These are phyloP conservation scores for Neofusicoccum umdonicola DNA, from an alignment of 2,329 filamentous ascomycete species.

Conservation along the genomic window DNA sequence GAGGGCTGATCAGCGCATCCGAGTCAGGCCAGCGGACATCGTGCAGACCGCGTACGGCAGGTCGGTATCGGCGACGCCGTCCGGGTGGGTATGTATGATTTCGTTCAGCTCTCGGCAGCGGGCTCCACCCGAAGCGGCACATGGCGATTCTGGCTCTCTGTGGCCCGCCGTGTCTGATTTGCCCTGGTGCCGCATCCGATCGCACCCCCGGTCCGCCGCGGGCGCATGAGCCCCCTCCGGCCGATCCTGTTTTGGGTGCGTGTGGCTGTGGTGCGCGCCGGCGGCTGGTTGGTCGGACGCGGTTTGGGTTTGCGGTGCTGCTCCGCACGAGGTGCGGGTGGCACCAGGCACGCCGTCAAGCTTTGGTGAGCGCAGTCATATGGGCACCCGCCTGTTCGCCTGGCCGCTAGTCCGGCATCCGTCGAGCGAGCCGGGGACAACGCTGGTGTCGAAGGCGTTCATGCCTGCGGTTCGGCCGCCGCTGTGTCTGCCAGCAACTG, in stretches of 20 bases:
- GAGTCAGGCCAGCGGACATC: not conserved
- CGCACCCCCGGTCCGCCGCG: not conserved
- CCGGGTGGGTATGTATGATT: no score
- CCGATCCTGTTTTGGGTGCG: not conserved
- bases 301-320: no score
- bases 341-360: not conserved
- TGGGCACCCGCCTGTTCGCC: not conserved
- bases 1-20: not conserved
- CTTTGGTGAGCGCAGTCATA: not conserved
- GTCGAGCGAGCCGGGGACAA: no score
- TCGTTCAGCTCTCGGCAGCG: no score
- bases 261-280: not conserved
- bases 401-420: no score
- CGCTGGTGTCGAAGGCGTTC: no score
- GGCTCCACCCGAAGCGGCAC: no score
- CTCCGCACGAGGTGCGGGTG: constrained; percentile 3
- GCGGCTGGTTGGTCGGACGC: not conserved
- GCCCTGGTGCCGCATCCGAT: no score
- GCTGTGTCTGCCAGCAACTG: not conserved
- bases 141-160: not conserved
- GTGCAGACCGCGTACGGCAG: not conserved
- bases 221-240: not conserved
- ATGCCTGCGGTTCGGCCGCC: not conserved
- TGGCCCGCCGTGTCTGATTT: not conserved
- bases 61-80: constrained; percentile 11